These are phyloP conservation scores for Didymellaceae sp. DNA, from an alignment of 2,329 filamentous ascomycete genomes.

Conservation along the genomic window DNA sequence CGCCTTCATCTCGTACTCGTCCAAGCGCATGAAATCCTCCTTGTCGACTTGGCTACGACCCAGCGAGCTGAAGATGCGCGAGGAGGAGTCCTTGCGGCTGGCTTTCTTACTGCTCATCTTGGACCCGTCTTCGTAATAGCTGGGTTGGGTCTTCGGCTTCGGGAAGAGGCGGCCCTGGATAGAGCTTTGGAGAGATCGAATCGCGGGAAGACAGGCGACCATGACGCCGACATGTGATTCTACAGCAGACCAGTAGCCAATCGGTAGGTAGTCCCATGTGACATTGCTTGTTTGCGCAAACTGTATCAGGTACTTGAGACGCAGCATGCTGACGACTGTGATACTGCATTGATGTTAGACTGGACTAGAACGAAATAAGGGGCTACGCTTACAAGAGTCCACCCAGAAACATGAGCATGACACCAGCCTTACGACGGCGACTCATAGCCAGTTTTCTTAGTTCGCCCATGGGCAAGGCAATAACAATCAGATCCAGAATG, in stretches of 20 bases:
- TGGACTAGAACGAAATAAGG: background rate
- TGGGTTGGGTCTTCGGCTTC: background rate
- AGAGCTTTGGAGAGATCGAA: slow-evolving; percentile 19
- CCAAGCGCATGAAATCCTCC: background rate
- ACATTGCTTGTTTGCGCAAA: slow-evolving; percentile 53
- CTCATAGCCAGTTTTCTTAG: slow-evolving; percentile 39
- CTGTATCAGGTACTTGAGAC: slow-evolving; percentile 52
- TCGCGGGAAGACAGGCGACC: slow-evolving; percentile 33
- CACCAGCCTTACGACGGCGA: slow-evolving; percentile 37
- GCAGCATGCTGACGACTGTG: slow-evolving; percentile 54
- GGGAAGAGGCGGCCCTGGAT: slow-evolving; percentile 2
- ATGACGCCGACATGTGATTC: slow-evolving; percentile 39
- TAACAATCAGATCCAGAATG: slow-evolving; percentile 36
- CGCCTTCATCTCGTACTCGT: background rate
- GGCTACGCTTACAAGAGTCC: slow-evolving; percentile 47
- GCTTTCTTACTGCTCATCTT: slow-evolving; percentile 1
- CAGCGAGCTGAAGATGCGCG: slow-evolving; percentile 3
- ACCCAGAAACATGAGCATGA: slow-evolving; percentile 49
- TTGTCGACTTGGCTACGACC: slow-evolving; percentile 3
- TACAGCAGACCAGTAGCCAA: slow-evolving; percentile 37
- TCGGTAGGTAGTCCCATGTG: slow-evolving; percentile 43
- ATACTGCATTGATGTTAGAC: slow-evolving; percentile 38
- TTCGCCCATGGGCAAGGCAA: slow-evolving; percentile 41
- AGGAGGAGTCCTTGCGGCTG: background rate
- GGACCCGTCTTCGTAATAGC: slow-evolving; percentile 5